Conservation (phyloP, 108 stramenopile genomes). For the Epithemia pelagica region DNA sequence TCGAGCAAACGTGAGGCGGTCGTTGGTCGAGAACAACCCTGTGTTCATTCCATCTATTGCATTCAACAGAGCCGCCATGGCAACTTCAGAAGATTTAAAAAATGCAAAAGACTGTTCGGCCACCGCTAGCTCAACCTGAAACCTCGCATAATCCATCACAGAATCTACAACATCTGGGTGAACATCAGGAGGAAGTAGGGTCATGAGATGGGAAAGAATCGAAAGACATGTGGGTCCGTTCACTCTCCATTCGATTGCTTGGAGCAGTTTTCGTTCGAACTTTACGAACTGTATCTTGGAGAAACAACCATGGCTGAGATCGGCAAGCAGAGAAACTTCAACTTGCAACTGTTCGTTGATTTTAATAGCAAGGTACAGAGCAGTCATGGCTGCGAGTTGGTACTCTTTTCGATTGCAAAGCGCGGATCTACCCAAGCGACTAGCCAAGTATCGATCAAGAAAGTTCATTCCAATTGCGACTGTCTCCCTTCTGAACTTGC, state of each 20-base stretch:
- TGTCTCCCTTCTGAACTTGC: conserved; percentile 39
- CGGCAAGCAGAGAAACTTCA: conserved; percentile 18
- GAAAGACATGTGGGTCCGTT: conserved; percentile 26
- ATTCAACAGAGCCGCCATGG: conserved; percentile 33
- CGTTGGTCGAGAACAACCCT: no score
- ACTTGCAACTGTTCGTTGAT: conserved; percentile 26
- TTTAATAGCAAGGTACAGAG: conserved; percentile 47
- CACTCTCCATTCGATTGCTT: conserved; percentile 24
- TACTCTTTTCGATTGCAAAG: conserved; percentile 17
- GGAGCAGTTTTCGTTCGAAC: conserved; percentile 30
- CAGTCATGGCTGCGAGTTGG: conserved; percentile 40
- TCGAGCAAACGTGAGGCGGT: no score
- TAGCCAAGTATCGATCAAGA: conserved; percentile 31
- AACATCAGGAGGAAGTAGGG: conserved; percentile 11
- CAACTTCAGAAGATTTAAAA: conserved; percentile 17
- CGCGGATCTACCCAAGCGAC: conserved; percentile 3
- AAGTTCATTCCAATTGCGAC: conserved; percentile 33
- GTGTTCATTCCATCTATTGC: conserved; percentile 23
- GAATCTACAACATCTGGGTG: conserved; percentile 1
- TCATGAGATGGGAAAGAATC: conserved; percentile 24
- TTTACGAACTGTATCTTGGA: conserved; percentile 18
- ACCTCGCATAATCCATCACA: conserved; percentile 24
- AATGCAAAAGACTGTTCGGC: conserved; percentile 15
- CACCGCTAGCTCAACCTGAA: conserved; percentile 30
- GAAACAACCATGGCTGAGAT: conserved; percentile 34